phyloP scores from a whole-genome alignment of 257 asterid genomes.

The Fraxinus pennsylvanica region DNA sequence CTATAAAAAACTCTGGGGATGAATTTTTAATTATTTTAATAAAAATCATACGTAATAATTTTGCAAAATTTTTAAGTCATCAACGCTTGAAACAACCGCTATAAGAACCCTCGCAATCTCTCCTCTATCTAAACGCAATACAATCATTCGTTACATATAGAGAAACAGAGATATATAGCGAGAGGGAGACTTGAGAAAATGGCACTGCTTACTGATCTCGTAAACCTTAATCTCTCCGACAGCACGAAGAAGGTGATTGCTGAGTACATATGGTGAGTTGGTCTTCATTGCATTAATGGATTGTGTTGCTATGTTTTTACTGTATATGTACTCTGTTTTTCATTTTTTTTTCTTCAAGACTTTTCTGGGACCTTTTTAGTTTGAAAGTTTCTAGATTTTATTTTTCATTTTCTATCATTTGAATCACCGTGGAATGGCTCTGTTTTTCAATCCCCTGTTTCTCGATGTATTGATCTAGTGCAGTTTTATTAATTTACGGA shows the following conservation, averaged over 20 bases:
- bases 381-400: background rate
- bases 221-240: slow-evolving; percentile 44
- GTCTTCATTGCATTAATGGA: background rate
- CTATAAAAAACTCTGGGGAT: background rate
- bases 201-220: slow-evolving; percentile 43
- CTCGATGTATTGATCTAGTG: slow-evolving; percentile 1
- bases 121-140: background rate
- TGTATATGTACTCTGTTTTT: background rate
- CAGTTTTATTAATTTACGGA: background rate
- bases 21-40: background rate
- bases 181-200: slow-evolving; percentile 10
- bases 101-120: background rate
- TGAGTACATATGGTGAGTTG: slow-evolving; percentile 46
- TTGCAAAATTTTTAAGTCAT: background rate
- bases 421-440: background rate
- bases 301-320: background rate
- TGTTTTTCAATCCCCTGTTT: slow-evolving; percentile 7
- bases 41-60: background rate
- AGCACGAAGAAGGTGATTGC: slow-evolving; percentile 44
- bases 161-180: background rate
- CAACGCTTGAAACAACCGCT: background rate
- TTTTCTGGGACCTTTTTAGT: background rate
- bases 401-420: background rate
- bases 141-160: background rate
- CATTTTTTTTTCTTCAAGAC: background rate